A percentile compares a stretch with the other conserved stretches of the same genome.
phyloP scores from a whole-genome alignment of 495 filamentous ascomycete genomes.

The Penicillium alfredii region DNA sequence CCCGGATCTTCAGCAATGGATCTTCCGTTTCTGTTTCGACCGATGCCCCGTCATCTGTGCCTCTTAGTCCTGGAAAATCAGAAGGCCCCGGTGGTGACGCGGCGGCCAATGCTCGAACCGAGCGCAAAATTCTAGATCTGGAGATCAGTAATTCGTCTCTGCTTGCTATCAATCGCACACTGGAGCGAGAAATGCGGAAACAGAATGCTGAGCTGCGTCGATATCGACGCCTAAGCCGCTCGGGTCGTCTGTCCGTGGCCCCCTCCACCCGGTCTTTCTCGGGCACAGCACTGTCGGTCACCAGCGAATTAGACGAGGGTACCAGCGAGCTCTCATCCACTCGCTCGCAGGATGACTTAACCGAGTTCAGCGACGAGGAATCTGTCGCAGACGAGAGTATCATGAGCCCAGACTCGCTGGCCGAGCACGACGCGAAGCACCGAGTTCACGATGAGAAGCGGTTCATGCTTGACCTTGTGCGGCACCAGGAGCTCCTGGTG shows the following conservation, averaged over 20 bases:
- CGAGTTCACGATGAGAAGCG: conserved; percentile 63
- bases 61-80: conserved; percentile 42
- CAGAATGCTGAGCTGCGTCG: conserved; percentile 83
- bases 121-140: conserved; percentile 94
- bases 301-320: conserved; percentile 34
- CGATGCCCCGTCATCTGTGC: conserved; percentile 24
- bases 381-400: conserved; percentile 32
- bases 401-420: conserved; percentile 29
- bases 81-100: conserved; percentile 49
- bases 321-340: conserved; percentile 30
- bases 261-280: conserved; percentile 41
- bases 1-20: conserved; percentile 38
- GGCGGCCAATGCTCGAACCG: conserved; percentile 77
- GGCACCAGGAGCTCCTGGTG: conserved; percentile 79
- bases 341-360: conserved; percentile 33
- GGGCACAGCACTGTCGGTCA: conserved; percentile 29
- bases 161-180: conserved; percentile 89
- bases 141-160: conserved; percentile 96
- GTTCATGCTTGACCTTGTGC: conserved; percentile 73
- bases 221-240: conserved; percentile 72
- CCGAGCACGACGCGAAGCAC: conserved; percentile 38
- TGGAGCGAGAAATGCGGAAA: conserved; percentile 86
- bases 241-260: conserved; percentile 61
- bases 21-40: conserved; percentile 28
- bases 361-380: conserved; percentile 46